Percentiles rank a stretch among this genome's conserved stretches.
These are phyloP conservation scores for Hypericum perforatum DNA, from an alignment of 345 rosid genomes.

Conservation along the genomic window DNA sequence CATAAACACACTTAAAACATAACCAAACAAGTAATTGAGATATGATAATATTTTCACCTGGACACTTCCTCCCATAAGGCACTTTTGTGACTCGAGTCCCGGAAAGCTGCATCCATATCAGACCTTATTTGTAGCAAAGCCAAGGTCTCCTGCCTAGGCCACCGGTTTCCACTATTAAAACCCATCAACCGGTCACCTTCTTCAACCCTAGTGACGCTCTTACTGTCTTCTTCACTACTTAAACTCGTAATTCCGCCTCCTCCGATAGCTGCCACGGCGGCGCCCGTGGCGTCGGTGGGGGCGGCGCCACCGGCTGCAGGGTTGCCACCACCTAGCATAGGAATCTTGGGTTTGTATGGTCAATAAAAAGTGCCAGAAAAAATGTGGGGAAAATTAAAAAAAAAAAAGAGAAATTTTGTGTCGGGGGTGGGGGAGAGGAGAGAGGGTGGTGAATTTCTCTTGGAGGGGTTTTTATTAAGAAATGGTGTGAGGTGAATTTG, in stretches of 20 bases:
- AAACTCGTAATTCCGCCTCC: neutral
- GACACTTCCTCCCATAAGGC: constrained; percentile 91
- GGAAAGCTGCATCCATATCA: constrained; percentile 66
- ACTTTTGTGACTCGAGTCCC: constrained; percentile 60
- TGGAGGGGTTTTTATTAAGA: too few relatives aligned
- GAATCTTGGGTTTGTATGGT: too few relatives aligned
- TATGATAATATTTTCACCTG: constrained; percentile 31
- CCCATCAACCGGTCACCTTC: constrained; percentile 10
- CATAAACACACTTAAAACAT: too few relatives aligned
- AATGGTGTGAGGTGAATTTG: too few relatives aligned
- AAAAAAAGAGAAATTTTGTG: too few relatives aligned
- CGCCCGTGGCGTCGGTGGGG: neutral
- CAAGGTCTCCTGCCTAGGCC: constrained; percentile 77
- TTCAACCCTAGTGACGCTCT: neutral
- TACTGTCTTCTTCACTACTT: neutral
- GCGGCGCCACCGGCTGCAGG: too few relatives aligned
- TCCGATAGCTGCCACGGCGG: neutral
- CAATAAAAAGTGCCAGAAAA: too few relatives aligned
- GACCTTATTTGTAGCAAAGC: constrained; percentile 76
- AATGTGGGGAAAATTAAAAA: too few relatives aligned
- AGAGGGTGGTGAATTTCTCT: too few relatives aligned
- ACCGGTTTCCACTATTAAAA: constrained; percentile 35
- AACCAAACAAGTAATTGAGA: too few relatives aligned
- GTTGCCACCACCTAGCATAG: too few relatives aligned
- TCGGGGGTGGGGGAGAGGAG: too few relatives aligned